Evolutionary conservation across 2,329 filamentous ascomycete species (phyloP).

Genomic region (Cercospora nicotianae): DNA sequence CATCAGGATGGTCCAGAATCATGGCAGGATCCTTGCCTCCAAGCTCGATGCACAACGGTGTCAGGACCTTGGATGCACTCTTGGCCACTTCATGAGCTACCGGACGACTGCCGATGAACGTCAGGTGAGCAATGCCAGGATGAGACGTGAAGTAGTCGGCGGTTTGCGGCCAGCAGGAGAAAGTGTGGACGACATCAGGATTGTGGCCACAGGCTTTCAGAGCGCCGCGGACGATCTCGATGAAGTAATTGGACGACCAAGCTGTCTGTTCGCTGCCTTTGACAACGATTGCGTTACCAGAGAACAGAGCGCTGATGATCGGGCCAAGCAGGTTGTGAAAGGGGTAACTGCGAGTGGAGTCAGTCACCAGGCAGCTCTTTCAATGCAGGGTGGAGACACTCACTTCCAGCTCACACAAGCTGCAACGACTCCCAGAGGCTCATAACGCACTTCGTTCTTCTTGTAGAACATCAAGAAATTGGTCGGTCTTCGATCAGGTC

Average conservation of each 20-base stretch:
- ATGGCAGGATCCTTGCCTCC: constrained; percentile 94
- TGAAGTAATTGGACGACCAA: constrained; percentile 85
- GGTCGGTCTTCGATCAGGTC: constrained; percentile 71
- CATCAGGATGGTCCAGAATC: constrained; percentile 72
- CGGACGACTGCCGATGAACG: constrained; percentile 88
- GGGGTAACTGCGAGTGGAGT: constrained; percentile 31
- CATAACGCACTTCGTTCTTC: constrained; percentile 83
- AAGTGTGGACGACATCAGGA: constrained; percentile 75
- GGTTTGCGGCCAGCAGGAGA: constrained; percentile 83
- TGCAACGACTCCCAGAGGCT: constrained; percentile 88
- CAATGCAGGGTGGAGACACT: constrained; percentile 23
- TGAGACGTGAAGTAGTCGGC: constrained; percentile 84
- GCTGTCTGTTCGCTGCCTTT: constrained; percentile 95
- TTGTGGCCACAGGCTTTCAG: constrained; percentile 80
- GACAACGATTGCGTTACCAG: constrained; percentile 87
- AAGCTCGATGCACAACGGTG: constrained; percentile 83
- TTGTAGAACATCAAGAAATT: constrained; percentile 97
- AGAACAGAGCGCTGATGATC: constrained; percentile 84
- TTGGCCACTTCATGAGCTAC: constrained; percentile 87
- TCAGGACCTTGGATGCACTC: constrained; percentile 82
- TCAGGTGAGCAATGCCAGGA: constrained; percentile 79
- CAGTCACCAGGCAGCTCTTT: neutral
- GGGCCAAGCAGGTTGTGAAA: constrained; percentile 95
- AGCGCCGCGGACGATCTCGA: constrained; percentile 73
- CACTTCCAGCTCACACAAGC: constrained; percentile 98